phyloP scores from a whole-genome alignment of 345 rosid genomes.

The Eucalyptus curtisii region DNA sequence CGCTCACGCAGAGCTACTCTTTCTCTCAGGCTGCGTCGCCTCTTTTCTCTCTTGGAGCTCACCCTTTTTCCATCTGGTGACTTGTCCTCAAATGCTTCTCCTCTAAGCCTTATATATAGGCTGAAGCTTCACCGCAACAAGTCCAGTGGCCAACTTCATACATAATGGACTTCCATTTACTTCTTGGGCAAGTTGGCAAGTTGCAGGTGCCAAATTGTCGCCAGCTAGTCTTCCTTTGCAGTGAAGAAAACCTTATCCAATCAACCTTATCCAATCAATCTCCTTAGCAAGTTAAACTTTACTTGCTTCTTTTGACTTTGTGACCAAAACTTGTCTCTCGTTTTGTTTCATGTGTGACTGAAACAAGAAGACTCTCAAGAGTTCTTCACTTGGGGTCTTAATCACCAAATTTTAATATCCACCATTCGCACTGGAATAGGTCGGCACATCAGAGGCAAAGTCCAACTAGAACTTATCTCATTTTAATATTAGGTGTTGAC shows the following conservation, averaged over 20 bases:
- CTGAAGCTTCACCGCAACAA: background rate
- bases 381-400: too few species aligned
- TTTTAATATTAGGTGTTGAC: too few species aligned
- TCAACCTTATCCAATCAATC: background rate
- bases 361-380: too few species aligned
- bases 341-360: too few species aligned
- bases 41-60: background rate
- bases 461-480: too few species aligned
- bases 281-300: background rate
- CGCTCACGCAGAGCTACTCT: background rate
- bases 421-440: too few species aligned
- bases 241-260: background rate
- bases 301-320: background rate
- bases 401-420: too few species aligned
- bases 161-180: background rate
- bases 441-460: too few species aligned
- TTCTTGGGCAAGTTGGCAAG: background rate
- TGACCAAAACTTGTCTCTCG: too few species aligned
- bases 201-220: background rate
- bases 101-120: background rate
- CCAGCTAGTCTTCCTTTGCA: background rate
- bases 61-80: background rate
- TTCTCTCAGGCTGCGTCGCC: too few species aligned
- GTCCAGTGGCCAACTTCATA: background rate
- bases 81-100: background rate